Percentiles rank a stretch among this genome's conserved stretches.
Conservation (phyloP, 2,329 filamentous ascomycete genomes). For the Trichoderma sp. region DNA sequence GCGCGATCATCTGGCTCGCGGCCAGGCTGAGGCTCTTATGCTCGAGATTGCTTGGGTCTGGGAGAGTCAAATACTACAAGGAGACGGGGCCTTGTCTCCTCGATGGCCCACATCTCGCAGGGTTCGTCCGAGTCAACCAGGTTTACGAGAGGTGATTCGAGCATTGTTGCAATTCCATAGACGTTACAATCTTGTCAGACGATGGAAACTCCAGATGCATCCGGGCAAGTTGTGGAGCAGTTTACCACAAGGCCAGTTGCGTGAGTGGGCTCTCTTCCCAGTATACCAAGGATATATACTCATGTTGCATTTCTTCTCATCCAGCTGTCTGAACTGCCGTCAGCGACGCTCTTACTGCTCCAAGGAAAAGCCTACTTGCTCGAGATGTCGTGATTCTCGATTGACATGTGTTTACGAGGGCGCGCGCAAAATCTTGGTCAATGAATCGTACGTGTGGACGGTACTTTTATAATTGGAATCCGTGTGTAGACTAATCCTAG, state of each 20-base stretch:
- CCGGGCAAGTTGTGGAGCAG: conserved; percentile 18
- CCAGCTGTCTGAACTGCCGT: conserved; percentile 36
- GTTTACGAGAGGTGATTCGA: not conserved
- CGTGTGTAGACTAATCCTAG: not conserved
- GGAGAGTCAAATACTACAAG: conserved; percentile 2
- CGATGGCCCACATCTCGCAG: conserved; percentile 7
- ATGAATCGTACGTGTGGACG: conserved; percentile 29
- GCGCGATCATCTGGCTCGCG: not conserved
- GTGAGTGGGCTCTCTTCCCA: conserved; percentile 22
- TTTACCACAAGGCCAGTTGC: conserved; percentile 28
- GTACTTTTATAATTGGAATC: not conserved
- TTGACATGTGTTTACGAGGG: conserved; percentile 36
- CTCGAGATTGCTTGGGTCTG: not conserved
- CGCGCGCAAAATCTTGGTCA: conserved; percentile 35
- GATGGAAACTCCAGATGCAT: not conserved
- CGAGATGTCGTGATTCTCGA: conserved; percentile 32
- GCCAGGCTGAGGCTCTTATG: conserved; percentile 1
- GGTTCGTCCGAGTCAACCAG: not conserved
- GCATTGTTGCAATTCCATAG: not conserved
- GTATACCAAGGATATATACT: not conserved
- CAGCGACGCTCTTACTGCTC: conserved; percentile 36
- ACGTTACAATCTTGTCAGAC: not conserved
- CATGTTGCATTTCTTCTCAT: not conserved
- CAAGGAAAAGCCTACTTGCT: conserved; percentile 36
- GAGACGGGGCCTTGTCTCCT: not conserved